Evolutionary conservation across 192 early-diverging fungal species (phyloP), one percentile per base, ranked within the genome.

Genomic region (Phycomyces blakesleeanus): DNA sequence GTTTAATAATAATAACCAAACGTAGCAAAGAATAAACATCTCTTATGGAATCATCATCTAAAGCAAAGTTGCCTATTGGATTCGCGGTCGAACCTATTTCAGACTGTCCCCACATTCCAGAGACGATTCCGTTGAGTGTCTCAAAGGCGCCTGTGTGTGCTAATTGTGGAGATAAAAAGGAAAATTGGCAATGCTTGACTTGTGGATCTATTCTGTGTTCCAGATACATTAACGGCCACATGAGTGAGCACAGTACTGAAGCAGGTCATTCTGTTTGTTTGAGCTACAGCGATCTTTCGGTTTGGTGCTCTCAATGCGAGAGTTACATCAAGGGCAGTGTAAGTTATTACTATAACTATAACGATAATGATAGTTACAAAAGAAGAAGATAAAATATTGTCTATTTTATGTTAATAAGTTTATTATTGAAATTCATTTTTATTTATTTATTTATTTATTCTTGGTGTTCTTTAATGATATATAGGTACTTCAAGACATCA

Each of bases 161-260:
- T 3, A 11, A n/a, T 3, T 47, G 44, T 47, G 44, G 18, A 47
- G 44, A 47, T 18, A 3, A 12, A 14, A 47, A 3, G 12, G 44
- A 47, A 11, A 47, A 47, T 47, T 47, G 44, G 44, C 44, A 47
- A 18, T 47, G 44, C 18, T 47, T 47, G 44, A 47, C 44, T 18
- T 47, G 44, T 18, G 18, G 15, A 14, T 1, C 12, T 7, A 18
- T 47, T 11, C 18, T 47, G 12, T 47, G 44, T 47, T 47, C 44
- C 11, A 2, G 44, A 3, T 47, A 47, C 18, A 47, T 47, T 3
- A 14, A 47, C 2, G 44, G 44, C 44, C 44, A 47, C 18, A 47
- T 47, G 44, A 14, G 18, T n/a, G 44, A 14, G 12, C 44, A 47
- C 18, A 6, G 15, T 11, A 14, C 2, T 6, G 15, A 47, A 11